Evolutionary conservation across 2,329 filamentous ascomycete genomes (phyloP).

Genomic region (Xylariales sp.): DNA sequence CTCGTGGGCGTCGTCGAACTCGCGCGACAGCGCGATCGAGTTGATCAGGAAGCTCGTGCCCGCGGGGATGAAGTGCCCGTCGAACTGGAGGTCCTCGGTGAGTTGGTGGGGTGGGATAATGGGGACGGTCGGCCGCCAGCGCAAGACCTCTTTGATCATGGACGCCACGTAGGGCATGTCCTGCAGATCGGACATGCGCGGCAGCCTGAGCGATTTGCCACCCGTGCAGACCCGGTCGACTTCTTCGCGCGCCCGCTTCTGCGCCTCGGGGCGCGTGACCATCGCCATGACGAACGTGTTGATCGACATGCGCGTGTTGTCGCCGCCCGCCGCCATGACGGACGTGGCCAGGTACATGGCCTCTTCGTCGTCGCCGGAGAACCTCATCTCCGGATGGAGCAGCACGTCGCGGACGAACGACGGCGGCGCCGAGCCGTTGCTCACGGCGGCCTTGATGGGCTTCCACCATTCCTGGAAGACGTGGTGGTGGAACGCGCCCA

Average conservation of each 20-base stretch:
- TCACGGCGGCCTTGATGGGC: slow-evolving; percentile 41
- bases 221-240: slow-evolving; percentile 29
- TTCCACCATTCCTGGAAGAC: slow-evolving; percentile 48
- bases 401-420: slow-evolving; percentile 50
- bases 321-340: slow-evolving; percentile 51
- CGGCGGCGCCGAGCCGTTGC: slow-evolving; percentile 42
- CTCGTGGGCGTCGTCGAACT: slow-evolving; percentile 42
- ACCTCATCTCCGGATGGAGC: slow-evolving; percentile 41
- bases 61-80: slow-evolving; percentile 38
- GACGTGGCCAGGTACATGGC: slow-evolving; percentile 53
- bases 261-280: slow-evolving; percentile 35
- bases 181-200: slow-evolving; percentile 42
- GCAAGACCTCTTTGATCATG: slow-evolving; percentile 35
- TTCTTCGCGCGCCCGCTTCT: slow-evolving; percentile 22
- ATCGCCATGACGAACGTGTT: slow-evolving; percentile 52
- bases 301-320: slow-evolving; percentile 49
- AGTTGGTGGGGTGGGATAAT: slow-evolving; percentile 35
- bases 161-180: slow-evolving; percentile 42
- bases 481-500: slow-evolving; percentile 45
- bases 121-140: slow-evolving; percentile 36
- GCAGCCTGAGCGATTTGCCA: slow-evolving; percentile 28
- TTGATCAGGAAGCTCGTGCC: slow-evolving; percentile 51
- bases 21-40: slow-evolving; percentile 40
- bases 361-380: slow-evolving; percentile 48
- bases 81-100: slow-evolving; percentile 33